Conservation (phyloP, 139 green algal species). For the Asterochloris erici region DNA sequence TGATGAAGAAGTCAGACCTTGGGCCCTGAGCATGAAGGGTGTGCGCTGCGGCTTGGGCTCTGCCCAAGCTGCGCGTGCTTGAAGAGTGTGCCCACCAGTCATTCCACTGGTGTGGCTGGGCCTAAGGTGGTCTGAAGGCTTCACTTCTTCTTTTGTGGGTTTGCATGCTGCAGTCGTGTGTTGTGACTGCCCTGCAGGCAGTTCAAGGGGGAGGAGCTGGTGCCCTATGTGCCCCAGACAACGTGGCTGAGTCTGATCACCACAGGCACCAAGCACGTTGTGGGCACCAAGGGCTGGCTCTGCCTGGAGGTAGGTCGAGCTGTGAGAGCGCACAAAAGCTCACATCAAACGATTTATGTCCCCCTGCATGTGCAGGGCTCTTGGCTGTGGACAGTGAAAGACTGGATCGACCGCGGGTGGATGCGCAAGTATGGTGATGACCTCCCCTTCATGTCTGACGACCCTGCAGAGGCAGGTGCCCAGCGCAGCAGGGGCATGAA, state of each 20-base stretch:
- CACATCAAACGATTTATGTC: not conserved
- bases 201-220: constrained; percentile 58
- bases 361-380: constrained; percentile 34
- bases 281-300: constrained; percentile 47
- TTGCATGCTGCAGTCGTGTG: too few species aligned
- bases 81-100: too few species aligned
- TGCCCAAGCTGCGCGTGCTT: too few species aligned
- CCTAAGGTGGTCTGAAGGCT: too few species aligned
- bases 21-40: too few species aligned
- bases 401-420: constrained; percentile 86
- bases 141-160: too few species aligned
- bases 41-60: too few species aligned
- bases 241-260: constrained; percentile 81
- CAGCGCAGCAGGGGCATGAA: not conserved
- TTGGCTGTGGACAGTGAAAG: constrained; percentile 88
- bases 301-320: constrained; percentile 20
- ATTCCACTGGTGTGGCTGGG: too few species aligned
- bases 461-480: too few species aligned
- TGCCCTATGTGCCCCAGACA: constrained; percentile 76
- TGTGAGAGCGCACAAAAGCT: not conserved
- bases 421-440: constrained; percentile 74
- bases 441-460: constrained; percentile 37
- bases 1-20: too few species aligned
- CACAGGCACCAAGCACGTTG: constrained; percentile 48
- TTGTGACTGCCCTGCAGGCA: constrained; percentile 12